phyloP scores from a whole-genome alignment of 1,284 basidiomycete species.

The Apiotrichum akiyoshidainum region DNA sequence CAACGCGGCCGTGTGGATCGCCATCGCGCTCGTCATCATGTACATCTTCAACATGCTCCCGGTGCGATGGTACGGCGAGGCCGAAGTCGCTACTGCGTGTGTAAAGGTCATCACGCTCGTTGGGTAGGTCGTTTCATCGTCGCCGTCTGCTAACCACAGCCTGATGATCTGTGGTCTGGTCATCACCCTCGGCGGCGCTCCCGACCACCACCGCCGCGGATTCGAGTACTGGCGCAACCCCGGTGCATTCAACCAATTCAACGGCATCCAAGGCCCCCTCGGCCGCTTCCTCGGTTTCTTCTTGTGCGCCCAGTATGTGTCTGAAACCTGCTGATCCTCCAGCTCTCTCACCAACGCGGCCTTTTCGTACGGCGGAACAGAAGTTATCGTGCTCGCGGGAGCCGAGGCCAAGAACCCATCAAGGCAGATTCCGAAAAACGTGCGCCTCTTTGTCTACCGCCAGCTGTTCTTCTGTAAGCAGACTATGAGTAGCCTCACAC shows the following conservation, averaged over 20 bases:
- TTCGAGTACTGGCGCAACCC: conserved; percentile 54
- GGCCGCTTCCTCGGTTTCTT: conserved; percentile 31
- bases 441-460: conserved; percentile 69
- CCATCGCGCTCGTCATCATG: conserved; percentile 60
- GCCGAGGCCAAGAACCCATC: conserved; percentile 60
- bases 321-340: conserved; percentile 16
- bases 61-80: conserved; percentile 39
- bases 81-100: conserved; percentile 55
- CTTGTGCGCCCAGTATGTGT: background rate
- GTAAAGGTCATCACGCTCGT: conserved; percentile 74
- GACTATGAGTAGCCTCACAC: conserved; percentile 58
- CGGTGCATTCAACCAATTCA: conserved; percentile 47
- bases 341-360: conserved; percentile 17
- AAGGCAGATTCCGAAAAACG: conserved; percentile 70
- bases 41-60: conserved; percentile 6
- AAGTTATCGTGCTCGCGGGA: conserved; percentile 51
- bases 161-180: conserved; percentile 60
- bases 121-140: background rate
- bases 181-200: conserved; percentile 55
- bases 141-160: background rate
- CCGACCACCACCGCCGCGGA: conserved; percentile 45
- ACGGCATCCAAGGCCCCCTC: conserved; percentile 53
- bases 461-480: conserved; percentile 61
- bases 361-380: conserved; percentile 26
- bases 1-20: conserved; percentile 68